Percentiles rank a stretch among this genome's conserved stretches.
These are phyloP conservation scores for Trypanosoma rangeli DNA, from an alignment of 208 protist genomes.

Conservation along the genomic window DNA sequence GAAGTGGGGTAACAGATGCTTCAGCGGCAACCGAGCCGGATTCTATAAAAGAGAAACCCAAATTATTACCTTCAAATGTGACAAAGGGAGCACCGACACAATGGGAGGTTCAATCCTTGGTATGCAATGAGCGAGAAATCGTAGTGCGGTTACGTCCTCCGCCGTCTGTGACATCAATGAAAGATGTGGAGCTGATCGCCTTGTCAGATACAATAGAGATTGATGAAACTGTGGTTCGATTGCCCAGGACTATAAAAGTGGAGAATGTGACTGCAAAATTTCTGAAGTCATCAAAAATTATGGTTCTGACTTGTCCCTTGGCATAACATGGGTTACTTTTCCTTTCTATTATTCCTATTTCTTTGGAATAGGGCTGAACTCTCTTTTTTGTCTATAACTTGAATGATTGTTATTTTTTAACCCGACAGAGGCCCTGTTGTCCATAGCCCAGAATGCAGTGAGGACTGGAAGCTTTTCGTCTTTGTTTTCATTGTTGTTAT, in stretches of 20 bases:
- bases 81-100: not conserved
- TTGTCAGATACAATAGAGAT: conserved; percentile 45
- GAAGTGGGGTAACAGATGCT: not conserved
- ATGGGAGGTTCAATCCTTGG: conserved; percentile 22
- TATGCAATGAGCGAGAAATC: conserved; percentile 12
- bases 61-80: not conserved
- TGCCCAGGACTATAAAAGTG: conserved; percentile 40
- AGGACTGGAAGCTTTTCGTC: conserved; percentile 1
- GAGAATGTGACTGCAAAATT: conserved; percentile 62
- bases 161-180: conserved; percentile 34
- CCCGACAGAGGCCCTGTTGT: not conserved
- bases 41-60: not conserved
- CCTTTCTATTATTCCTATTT: not conserved
- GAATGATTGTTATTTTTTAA: not conserved
- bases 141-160: conserved; percentile 43
- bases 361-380: not conserved
- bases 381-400: not conserved
- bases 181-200: conserved; percentile 55
- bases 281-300: conserved; percentile 39
- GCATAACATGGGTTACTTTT: not conserved
- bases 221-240: conserved; percentile 33
- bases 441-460: not conserved
- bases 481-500: conserved; percentile 22
- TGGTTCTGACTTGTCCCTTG: conserved; percentile 55
- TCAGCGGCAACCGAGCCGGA: not conserved